These are phyloP conservation scores for Aegilops umbellulata DNA, from an alignment of 176 grass and related monocot genomes.

Conservation along the genomic window DNA sequence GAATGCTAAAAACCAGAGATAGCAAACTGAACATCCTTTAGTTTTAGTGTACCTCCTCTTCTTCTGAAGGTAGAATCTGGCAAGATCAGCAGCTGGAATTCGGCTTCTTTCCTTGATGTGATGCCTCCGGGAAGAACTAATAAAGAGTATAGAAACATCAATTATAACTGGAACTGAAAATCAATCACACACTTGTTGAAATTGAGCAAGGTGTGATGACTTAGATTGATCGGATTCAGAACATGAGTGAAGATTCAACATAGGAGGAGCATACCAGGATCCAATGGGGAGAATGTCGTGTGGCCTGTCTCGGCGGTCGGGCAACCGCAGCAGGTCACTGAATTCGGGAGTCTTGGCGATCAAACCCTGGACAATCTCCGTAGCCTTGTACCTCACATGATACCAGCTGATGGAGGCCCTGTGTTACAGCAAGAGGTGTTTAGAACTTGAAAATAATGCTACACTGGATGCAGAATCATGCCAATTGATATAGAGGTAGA, in stretches of 20 bases:
- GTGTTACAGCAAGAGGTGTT: neutral
- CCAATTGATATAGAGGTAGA: neutral
- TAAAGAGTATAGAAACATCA: neutral
- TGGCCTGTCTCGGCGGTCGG: neutral
- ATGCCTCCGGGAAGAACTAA: constrained; percentile 9
- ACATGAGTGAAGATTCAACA: neutral
- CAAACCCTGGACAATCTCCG: constrained; percentile 18
- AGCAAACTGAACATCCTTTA: neutral
- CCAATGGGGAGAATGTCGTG: constrained; percentile 20
- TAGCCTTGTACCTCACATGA: neutral
- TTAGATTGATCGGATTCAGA: neutral
- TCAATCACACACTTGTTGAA: neutral
- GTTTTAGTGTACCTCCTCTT: constrained; percentile 13
- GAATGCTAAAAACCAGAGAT: neutral
- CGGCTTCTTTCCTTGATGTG: neutral
- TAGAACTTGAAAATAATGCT: neutral
- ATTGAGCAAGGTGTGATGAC: neutral
- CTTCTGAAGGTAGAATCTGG: constrained; percentile 24
- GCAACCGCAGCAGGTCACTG: constrained; percentile 14
- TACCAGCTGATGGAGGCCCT: neutral
- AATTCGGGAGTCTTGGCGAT: neutral
- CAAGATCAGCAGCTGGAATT: neutral
- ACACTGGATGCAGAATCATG: neutral
- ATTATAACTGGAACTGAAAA: neutral
- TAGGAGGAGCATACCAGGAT: constrained; percentile 6